phyloP scores from a whole-genome alignment of 1,284 basidiomycete species.

The Peniophora sp. region DNA sequence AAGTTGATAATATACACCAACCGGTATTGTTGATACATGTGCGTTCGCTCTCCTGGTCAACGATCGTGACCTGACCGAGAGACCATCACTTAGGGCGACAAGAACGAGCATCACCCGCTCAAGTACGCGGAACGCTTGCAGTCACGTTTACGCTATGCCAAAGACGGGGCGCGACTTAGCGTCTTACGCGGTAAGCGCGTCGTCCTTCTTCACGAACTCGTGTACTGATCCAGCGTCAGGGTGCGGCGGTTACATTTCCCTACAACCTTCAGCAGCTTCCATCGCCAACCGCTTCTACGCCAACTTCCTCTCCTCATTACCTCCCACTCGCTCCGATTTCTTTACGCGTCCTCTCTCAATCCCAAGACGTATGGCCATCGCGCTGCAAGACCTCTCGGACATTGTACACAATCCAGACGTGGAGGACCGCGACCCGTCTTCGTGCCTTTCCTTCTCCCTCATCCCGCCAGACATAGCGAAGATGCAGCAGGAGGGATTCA shows the following conservation, averaged over 20 bases:
- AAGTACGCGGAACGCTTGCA: slow-evolving; percentile 49
- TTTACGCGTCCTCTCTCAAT: slow-evolving; percentile 22
- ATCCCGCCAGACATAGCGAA: slow-evolving; percentile 42
- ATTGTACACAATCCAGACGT: slow-evolving; percentile 41
- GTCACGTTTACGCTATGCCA: slow-evolving; percentile 39
- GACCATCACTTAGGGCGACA: slow-evolving; percentile 41
- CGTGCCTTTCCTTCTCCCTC: slow-evolving; percentile 63
- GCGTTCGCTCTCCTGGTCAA: slow-evolving; percentile 7
- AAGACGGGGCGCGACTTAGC: slow-evolving; percentile 34
- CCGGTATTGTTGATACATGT: slow-evolving; percentile 72
- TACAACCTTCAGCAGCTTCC: slow-evolving; percentile 40
- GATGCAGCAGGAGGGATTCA: slow-evolving; percentile 42
- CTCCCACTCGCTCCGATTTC: slow-evolving; percentile 40
- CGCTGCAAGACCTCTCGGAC: slow-evolving; percentile 43
- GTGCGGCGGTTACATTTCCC: slow-evolving; percentile 37
- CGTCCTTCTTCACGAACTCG: neutral
- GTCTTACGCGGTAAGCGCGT: slow-evolving; percentile 49
- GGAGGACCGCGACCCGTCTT: slow-evolving; percentile 43
- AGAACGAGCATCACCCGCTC: slow-evolving; percentile 44
- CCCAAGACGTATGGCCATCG: slow-evolving; percentile 42
- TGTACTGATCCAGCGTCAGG: slow-evolving; percentile 25
- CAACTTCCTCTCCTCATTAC: slow-evolving; percentile 52
- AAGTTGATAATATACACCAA: slow-evolving; percentile 43
- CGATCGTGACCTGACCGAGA: neutral
- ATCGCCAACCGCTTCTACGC: slow-evolving; percentile 57